Base-by-base conservation (phyloP, 2,329 filamentous ascomycete species). In the Ophiocordyceps unilateralis region DNA sequence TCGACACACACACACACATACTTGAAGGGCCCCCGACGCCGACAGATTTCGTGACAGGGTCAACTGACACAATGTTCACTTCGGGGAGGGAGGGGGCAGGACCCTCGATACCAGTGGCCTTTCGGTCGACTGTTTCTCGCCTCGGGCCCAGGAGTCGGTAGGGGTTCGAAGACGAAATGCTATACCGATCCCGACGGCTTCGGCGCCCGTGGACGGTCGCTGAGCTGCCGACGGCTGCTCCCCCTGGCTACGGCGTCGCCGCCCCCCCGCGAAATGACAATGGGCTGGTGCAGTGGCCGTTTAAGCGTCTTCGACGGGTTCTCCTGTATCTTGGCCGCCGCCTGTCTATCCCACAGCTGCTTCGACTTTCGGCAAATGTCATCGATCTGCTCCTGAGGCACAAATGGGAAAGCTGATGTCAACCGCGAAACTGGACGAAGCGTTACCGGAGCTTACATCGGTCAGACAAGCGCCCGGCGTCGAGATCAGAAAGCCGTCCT, bases 361-460 rank as follows among this genome's bases (percentile, higher is more conserved):
- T 65, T 72, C 30, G 72, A 76, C 55, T 76, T 76, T 47, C 64
- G 57, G 55, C 73, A 77, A 44, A 77, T 74, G 50, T 77, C 73
- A 52, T 77, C 71, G 48, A 77, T 76, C 64, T 77, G 73, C 58
- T 76, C 72, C 73, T 51, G 23, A 40, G 24, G 24, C 24, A 26
- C 24, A 12, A 12, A 26, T 7, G 28, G 11, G 38, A 40, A 20
- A 41, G 43, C 15, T 26, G 22, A 42, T 45, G 51, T 55, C 45
- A 54, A 48, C 43, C 21, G 12, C 5, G 14, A 30, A 37, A n/a
- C 2, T 8, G 12, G n/a, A 15, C 10, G 3, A 20, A 10, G 10
- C 7, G 12, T 19, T 5, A 2, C 14, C n/a, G 11, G 41, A 38
- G 52, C 72, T 67, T 58, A 76, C 73, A 62, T 78, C 73, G 50